phyloP scores from a whole-genome alignment of 371 early-diverging fungal species.

The Mucor plumbeus region DNA sequence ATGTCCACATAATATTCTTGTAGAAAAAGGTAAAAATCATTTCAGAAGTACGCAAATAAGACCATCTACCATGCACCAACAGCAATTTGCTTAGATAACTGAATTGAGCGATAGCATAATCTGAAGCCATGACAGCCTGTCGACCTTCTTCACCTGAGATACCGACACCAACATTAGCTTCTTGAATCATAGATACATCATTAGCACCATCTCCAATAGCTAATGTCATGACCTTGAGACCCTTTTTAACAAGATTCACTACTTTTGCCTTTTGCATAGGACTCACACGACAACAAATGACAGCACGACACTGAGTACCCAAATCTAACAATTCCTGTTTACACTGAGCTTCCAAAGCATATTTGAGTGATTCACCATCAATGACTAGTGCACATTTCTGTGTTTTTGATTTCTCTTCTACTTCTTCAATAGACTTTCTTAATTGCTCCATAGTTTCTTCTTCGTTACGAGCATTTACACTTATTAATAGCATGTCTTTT shows the following conservation, averaged over 20 bases:
- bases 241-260: slow-evolving; percentile 59
- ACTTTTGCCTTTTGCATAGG: slow-evolving; percentile 92
- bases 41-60: slow-evolving; percentile 76
- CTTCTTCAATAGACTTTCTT: slow-evolving; percentile 40
- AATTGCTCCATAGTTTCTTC: slow-evolving; percentile 68
- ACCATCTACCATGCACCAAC: slow-evolving; percentile 89
- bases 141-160: slow-evolving; percentile 93
- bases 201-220: slow-evolving; percentile 94
- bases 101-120: slow-evolving; percentile 91
- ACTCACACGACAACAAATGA: slow-evolving; percentile 87
- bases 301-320: slow-evolving; percentile 72
- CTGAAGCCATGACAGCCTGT: slow-evolving; percentile 90
- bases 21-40: slow-evolving; percentile 82
- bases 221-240: slow-evolving; percentile 75
- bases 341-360: slow-evolving; percentile 67
- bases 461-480: slow-evolving; percentile 68
- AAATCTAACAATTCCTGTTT: slow-evolving; percentile 70
- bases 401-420: slow-evolving; percentile 32
- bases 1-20: slow-evolving; percentile 81
- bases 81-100: slow-evolving; percentile 71
- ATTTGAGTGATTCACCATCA: slow-evolving; percentile 89
- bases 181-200: slow-evolving; percentile 95
- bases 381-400: slow-evolving; percentile 80
- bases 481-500: slow-evolving; percentile 69
- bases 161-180: slow-evolving; percentile 92